Evolutionary conservation across 768 basidiomycete genomes (phyloP).

Genomic region (Tephrocybe sp.): DNA sequence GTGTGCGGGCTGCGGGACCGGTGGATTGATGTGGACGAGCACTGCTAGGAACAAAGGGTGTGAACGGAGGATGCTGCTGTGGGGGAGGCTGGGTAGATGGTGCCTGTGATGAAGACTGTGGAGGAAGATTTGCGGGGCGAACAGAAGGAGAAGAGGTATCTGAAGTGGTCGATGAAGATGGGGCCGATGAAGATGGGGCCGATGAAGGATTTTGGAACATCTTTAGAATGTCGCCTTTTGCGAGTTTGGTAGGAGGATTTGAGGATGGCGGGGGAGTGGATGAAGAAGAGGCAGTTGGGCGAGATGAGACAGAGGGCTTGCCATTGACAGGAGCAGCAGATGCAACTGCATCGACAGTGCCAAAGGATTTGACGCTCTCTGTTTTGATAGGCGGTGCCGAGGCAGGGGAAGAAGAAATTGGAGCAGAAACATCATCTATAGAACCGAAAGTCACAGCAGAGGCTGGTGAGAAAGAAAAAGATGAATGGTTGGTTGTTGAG

Average conservation of each 20-base stretch:
- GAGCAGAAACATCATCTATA: constrained; percentile 76
- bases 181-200: constrained; percentile 43
- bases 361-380: constrained; percentile 79
- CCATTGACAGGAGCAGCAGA: constrained; percentile 55
- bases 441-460: constrained; percentile 85
- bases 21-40: constrained; percentile 43
- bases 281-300: constrained; percentile 28
- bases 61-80: constrained; percentile 39
- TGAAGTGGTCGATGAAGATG: constrained; percentile 47
- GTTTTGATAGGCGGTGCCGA: constrained; percentile 61
- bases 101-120: constrained; percentile 37
- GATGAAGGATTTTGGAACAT: constrained; percentile 58
- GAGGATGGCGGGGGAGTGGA: constrained; percentile 32
- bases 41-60: constrained; percentile 44
- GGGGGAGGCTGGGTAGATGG: constrained; percentile 31
- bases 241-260: constrained; percentile 34
- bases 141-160: constrained; percentile 58
- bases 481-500: constrained; percentile 6
- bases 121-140: constrained; percentile 51
- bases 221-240: constrained; percentile 55
- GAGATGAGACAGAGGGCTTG: constrained; percentile 48
- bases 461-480: constrained; percentile 32
- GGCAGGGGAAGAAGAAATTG: constrained; percentile 83
- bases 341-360: constrained; percentile 60
- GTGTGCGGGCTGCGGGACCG: constrained; percentile 46